phyloP scores from a whole-genome alignment of 345 rosid genomes.

The Barbarea vulgaris region DNA sequence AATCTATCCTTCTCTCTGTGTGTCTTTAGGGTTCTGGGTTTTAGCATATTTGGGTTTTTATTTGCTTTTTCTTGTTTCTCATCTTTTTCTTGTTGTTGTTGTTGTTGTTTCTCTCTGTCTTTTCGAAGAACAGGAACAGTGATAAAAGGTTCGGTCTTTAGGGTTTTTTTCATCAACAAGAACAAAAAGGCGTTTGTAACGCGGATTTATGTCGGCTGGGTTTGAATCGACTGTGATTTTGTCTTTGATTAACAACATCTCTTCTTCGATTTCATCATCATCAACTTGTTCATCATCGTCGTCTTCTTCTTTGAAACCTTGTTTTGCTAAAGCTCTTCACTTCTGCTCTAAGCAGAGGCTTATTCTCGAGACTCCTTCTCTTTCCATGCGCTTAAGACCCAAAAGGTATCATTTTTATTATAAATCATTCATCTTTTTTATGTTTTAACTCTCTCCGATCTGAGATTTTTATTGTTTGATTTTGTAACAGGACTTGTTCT shows the following conservation, averaged over 20 bases:
- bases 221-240: conserved; percentile 72
- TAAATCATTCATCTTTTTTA: background rate
- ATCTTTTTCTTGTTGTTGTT: background rate
- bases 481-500: conserved; percentile 73
- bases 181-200: conserved; percentile 28
- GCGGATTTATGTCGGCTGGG: conserved; percentile 90
- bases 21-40: conserved; percentile 44
- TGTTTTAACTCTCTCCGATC: conserved; percentile 1
- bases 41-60: conserved; percentile 30
- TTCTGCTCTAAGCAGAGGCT: conserved; percentile 65
- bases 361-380: conserved; percentile 50
- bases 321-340: conserved; percentile 51
- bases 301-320: conserved; percentile 6
- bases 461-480: conserved; percentile 7
- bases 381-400: conserved; percentile 96
- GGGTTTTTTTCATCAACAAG: background rate
- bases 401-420: conserved; percentile 50
- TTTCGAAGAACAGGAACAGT: conserved; percentile 34
- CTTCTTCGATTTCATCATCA: conserved; percentile 34
- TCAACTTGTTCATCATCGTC: background rate
- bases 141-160: background rate
- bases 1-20: conserved; percentile 16
- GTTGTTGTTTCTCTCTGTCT: conserved; percentile 15
- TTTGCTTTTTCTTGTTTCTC: conserved; percentile 11
- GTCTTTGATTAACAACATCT: conserved; percentile 70